These are phyloP conservation scores for Vigna mungo DNA, from an alignment of 306 rosid genomes.

Conservation along the genomic window DNA sequence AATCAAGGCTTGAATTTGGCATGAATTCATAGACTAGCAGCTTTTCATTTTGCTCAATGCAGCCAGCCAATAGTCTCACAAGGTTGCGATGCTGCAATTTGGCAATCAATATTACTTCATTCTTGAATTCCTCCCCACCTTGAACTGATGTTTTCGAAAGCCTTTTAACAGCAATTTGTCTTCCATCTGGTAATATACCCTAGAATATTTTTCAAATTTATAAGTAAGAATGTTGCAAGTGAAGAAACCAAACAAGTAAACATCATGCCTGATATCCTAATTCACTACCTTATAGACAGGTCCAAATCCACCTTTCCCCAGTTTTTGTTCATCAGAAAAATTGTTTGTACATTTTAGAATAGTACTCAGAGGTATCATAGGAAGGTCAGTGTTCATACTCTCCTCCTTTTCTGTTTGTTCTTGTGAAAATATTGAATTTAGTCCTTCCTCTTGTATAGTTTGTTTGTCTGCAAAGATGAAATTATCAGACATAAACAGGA, in stretches of 20 bases:
- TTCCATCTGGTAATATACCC: slow-evolving; percentile 52
- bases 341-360: slow-evolving; percentile 42
- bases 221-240: slow-evolving; percentile 17
- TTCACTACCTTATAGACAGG: slow-evolving; percentile 51
- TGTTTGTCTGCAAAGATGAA: slow-evolving; percentile 33
- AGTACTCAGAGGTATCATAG: slow-evolving; percentile 48
- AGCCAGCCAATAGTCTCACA: slow-evolving; percentile 67
- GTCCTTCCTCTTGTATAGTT: slow-evolving; percentile 28
- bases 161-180: slow-evolving; percentile 53
- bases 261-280: not conserved
- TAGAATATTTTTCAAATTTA: slow-evolving; percentile 18
- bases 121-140: slow-evolving; percentile 51
- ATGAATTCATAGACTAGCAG: slow-evolving; percentile 70
- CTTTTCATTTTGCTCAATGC: slow-evolving; percentile 70
- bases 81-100: slow-evolving; percentile 80
- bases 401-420: slow-evolving; percentile 38
- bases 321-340: slow-evolving; percentile 44
- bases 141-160: slow-evolving; percentile 53
- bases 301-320: slow-evolving; percentile 61
- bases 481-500: slow-evolving; percentile 16
- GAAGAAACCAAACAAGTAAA: slow-evolving; percentile 5
- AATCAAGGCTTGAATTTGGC: slow-evolving; percentile 74
- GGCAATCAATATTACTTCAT: slow-evolving; percentile 60
- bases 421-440: slow-evolving; percentile 38
- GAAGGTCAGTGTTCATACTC: slow-evolving; percentile 41